Percentiles rank a stretch among this genome's conserved stretches.
These are phyloP conservation scores for Candida neerlandica DNA, from an alignment of 1,139 yeast species.

Conservation along the genomic window DNA sequence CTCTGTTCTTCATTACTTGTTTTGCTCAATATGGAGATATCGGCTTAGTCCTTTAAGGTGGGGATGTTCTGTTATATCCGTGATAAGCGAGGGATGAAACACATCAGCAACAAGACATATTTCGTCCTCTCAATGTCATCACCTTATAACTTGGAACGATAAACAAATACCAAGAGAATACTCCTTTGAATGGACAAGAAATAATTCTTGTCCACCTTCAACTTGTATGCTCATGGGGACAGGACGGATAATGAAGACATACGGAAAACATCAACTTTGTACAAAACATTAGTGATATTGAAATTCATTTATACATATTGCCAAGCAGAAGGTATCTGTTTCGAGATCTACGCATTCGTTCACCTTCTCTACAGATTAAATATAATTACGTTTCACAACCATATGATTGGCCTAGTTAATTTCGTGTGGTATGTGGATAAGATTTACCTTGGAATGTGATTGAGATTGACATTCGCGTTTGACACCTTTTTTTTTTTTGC, in stretches of 20 bases:
- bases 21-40: background rate
- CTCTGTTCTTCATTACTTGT: no score
- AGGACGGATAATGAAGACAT: background rate
- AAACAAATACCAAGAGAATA: constrained; percentile 4
- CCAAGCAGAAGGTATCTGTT: background rate
- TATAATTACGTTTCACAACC: background rate
- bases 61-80: no score
- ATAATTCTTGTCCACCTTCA: no score
- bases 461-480: background rate
- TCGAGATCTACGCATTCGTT: background rate
- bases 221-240: no score
- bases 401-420: background rate
- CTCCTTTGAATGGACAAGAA: background rate
- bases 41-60: background rate
- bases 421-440: background rate
- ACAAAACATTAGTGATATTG: background rate
- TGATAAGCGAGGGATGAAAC: constrained; percentile 11
- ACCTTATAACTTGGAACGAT: constrained; percentile 1
- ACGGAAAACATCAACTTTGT: background rate
- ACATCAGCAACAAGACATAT: background rate
- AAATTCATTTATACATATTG: background rate
- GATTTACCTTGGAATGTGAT: background rate
- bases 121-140: no score
- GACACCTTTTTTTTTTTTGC: background rate
- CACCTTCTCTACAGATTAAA: background rate